phyloP scores from a whole-genome alignment of 2,329 filamentous ascomycete species.

The Byssoonygena ceratinophila region DNA sequence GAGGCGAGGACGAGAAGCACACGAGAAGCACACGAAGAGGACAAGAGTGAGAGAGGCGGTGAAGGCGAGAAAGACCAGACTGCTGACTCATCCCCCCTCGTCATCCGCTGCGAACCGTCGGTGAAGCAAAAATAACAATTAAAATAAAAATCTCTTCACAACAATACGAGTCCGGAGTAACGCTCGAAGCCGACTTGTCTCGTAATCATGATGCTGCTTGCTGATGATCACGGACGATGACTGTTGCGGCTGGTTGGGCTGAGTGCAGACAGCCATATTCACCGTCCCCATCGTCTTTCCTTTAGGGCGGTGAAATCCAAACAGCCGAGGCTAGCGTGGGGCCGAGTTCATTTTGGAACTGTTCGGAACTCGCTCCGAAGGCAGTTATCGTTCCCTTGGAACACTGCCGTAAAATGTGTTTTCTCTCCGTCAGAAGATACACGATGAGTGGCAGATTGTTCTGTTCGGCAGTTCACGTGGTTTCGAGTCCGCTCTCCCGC shows the following conservation, averaged over 20 bases:
- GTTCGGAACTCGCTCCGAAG: not conserved
- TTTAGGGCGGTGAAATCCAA: too few species aligned
- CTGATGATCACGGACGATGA: not conserved
- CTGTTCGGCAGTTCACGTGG: not conserved
- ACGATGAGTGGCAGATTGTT: too few species aligned
- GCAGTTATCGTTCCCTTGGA: too few species aligned
- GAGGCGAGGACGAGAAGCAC: not conserved
- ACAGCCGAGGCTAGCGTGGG: not conserved
- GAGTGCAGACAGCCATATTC: too few species aligned
- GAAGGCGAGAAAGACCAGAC: not conserved
- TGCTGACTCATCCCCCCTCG: not conserved
- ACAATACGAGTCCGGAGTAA: not conserved
- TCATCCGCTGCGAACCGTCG: not conserved
- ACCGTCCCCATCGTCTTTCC: too few species aligned
- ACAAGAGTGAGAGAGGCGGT: not conserved
- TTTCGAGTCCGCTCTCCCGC: not conserved
- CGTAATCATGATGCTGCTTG: too few species aligned
- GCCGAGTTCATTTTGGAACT: too few species aligned
- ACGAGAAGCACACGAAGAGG: too few species aligned
- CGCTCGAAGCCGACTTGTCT: not conserved
- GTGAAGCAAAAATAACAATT: not conserved
- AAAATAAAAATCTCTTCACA: not conserved
- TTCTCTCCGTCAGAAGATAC: not conserved
- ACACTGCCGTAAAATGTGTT: not conserved
- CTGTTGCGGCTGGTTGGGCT: too few species aligned